phyloP scores from a whole-genome alignment of 306 rosid species.

The Casuarina glauca region DNA sequence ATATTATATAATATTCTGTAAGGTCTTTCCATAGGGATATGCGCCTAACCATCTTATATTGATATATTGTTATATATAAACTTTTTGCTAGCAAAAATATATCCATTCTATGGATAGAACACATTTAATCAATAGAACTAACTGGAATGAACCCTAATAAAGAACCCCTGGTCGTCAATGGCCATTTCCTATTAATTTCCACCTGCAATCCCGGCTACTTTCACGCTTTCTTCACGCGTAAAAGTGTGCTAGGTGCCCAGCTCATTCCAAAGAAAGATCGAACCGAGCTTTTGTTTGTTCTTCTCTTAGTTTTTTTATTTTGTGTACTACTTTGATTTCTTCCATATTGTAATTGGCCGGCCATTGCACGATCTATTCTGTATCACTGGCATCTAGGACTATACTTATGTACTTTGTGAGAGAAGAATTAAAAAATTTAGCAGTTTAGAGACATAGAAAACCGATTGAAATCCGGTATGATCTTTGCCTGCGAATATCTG shows the following conservation, averaged over 20 bases:
- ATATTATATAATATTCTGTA: no score
- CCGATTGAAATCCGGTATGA: neutral
- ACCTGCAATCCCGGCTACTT: constrained; percentile 15
- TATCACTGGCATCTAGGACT: neutral
- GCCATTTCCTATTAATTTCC: neutral
- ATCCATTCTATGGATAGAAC: no score
- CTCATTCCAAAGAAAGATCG: neutral
- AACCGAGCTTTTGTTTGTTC: neutral
- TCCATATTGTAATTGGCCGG: neutral
- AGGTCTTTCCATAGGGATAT: no score
- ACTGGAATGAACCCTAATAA: neutral
- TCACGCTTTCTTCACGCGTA: constrained; percentile 15
- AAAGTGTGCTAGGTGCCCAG: neutral
- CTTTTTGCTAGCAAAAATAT: no score
- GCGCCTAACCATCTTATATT: no score
- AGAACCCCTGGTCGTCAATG: neutral
- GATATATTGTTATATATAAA: no score
- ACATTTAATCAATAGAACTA: no score
- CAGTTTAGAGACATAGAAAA: neutral
- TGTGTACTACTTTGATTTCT: neutral
- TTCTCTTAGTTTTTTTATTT: neutral
- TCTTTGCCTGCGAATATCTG: neutral
- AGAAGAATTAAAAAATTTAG: neutral
- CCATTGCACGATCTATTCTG: constrained; percentile 16
- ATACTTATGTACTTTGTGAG: neutral